These are phyloP conservation scores for Phytophthora sansomeana DNA, from an alignment of 352 stramenopile genomes.

Conservation along the genomic window DNA sequence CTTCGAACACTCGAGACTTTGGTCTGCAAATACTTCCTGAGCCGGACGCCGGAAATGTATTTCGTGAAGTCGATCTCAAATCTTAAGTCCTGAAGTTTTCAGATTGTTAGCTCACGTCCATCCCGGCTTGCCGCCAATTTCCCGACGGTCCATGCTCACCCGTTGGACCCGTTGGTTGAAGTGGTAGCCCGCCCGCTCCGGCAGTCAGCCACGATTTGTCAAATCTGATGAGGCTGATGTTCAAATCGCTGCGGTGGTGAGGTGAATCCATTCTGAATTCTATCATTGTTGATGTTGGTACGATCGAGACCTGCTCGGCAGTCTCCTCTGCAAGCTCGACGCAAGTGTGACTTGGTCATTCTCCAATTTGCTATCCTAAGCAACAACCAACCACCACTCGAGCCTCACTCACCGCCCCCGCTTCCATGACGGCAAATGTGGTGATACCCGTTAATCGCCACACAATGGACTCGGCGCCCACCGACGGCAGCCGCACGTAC, in stretches of 20 bases:
- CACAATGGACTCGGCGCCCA: constrained; percentile 23
- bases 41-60: constrained; percentile 5
- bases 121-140: constrained; percentile 6
- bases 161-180: constrained; percentile 20
- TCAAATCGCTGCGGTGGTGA: constrained; percentile 14
- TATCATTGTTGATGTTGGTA: not conserved
- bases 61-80: constrained; percentile 30
- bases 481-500: constrained; percentile 33
- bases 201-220: constrained; percentile 22
- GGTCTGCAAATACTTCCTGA: not conserved
- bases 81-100: constrained; percentile 33
- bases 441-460: constrained; percentile 23
- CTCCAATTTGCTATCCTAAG: constrained; percentile 28
- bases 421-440: constrained; percentile 17
- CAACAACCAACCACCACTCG: constrained; percentile 8
- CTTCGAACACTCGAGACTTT: not conserved
- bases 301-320: not conserved
- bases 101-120: constrained; percentile 6
- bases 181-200: constrained; percentile 3
- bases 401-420: not conserved
- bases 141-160: constrained; percentile 10
- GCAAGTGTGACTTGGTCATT: constrained; percentile 6
- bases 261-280: constrained; percentile 7
- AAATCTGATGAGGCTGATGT: constrained; percentile 23
- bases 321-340: not conserved